Evolutionary conservation across 2,329 filamentous ascomycete species (phyloP).

Genomic region (Chaetomium olivaceum): DNA sequence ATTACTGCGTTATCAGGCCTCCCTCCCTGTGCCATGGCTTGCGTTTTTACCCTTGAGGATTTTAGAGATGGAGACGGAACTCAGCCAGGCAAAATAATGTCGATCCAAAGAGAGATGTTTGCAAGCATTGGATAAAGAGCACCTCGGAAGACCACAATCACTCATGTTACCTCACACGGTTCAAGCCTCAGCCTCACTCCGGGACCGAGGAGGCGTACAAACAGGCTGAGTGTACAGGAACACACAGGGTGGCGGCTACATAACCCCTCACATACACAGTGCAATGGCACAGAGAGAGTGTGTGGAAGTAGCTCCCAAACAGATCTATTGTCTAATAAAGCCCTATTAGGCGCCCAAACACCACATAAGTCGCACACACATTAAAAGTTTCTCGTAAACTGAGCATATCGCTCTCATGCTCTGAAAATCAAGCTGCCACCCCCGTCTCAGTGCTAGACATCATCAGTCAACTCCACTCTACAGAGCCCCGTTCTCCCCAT

Average conservation of each 20-base stretch:
- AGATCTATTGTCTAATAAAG: conserved; percentile 11
- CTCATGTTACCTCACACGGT: not conserved
- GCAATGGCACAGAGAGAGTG: not conserved
- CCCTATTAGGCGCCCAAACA: not conserved
- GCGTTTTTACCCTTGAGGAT: too few species aligned
- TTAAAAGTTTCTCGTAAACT: conserved; percentile 5
- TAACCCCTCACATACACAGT: not conserved
- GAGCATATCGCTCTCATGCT: not conserved
- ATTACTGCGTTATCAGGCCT: too few species aligned
- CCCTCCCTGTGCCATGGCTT: too few species aligned
- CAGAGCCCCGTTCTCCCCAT: conserved; percentile 10
- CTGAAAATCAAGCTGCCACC: not conserved
- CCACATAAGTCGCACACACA: conserved; percentile 2
- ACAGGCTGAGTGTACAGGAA: not conserved
- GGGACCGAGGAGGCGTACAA: not conserved
- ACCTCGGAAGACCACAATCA: not conserved
- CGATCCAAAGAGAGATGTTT: not conserved
- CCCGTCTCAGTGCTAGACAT: not conserved
- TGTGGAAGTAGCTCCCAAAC: not conserved
- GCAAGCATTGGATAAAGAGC: not conserved
- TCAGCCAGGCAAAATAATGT: not conserved
- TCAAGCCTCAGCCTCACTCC: not conserved
- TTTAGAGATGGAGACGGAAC: too few species aligned
- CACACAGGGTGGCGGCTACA: not conserved
- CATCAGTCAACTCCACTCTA: not conserved